Conservation (phyloP, 2,329 filamentous ascomycete genomes). For the Curvularia sp. region DNA sequence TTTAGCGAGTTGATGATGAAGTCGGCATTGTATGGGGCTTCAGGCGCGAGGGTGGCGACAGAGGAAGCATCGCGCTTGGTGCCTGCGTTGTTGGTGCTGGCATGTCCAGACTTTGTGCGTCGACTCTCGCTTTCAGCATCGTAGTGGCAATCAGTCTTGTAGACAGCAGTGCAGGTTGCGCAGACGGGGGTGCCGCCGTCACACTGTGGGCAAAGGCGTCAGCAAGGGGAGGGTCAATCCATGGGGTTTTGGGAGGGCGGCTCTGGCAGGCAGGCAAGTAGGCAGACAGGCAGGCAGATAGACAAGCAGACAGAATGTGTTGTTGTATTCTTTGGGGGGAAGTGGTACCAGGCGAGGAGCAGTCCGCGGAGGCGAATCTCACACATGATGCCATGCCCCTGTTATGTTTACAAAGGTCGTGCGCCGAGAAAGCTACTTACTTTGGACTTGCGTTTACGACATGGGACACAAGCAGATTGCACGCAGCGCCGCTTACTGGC, state of each 20-base stretch:
- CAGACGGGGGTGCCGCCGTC: conserved; percentile 59
- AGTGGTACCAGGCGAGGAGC: conserved; percentile 2
- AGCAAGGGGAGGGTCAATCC: conserved; percentile 17
- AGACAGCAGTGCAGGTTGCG: conserved; percentile 60
- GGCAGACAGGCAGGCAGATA: neutral
- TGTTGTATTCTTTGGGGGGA: too few species aligned
- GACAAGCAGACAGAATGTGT: conserved; percentile 3
- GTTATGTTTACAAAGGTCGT: neutral
- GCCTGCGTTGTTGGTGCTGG: conserved; percentile 24
- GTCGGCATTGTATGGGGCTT: conserved; percentile 30
- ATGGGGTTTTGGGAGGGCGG: neutral
- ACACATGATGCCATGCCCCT: conserved; percentile 14
- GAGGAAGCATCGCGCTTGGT: conserved; percentile 42
- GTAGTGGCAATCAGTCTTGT: conserved; percentile 59
- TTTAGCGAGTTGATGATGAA: conserved; percentile 56
- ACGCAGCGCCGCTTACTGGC: conserved; percentile 47
- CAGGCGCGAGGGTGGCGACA: conserved; percentile 19
- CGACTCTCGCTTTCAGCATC: conserved; percentile 59
- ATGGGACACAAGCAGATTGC: conserved; percentile 57
- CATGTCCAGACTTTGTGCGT: conserved; percentile 50
- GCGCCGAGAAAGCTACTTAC: conserved; percentile 36
- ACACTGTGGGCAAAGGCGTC: conserved; percentile 50
- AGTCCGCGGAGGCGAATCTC: conserved; percentile 33
- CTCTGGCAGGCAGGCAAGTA: conserved; percentile 6
- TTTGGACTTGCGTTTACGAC: conserved; percentile 60